These are phyloP conservation scores for Pholiota microspora DNA, from an alignment of 768 basidiomycete species.

Conservation along the genomic window DNA sequence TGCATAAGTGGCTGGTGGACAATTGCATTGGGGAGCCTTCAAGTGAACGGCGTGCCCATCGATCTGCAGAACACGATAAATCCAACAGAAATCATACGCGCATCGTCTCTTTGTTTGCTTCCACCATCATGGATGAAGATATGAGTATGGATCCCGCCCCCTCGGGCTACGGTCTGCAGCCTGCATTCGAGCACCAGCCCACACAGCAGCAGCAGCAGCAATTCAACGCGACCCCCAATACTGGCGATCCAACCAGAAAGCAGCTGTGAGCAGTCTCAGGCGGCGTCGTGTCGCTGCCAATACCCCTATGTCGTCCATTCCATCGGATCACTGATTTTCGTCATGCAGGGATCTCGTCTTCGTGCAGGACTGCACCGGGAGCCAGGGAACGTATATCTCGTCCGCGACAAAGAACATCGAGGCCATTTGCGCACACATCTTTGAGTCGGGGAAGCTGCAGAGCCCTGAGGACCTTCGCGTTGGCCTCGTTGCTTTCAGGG, in stretches of 20 bases:
- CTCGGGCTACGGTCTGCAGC: slow-evolving; percentile 27
- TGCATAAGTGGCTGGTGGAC: slow-evolving; percentile 12
- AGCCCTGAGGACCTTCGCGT: slow-evolving; percentile 85
- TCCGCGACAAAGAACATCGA: slow-evolving; percentile 96
- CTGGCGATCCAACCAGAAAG: slow-evolving; percentile 48
- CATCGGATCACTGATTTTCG: slow-evolving; percentile 10
- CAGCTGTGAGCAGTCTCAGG: slow-evolving; percentile 66
- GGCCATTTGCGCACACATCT: slow-evolving; percentile 91
- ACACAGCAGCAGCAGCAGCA: slow-evolving; percentile 23
- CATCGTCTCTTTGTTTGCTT: neutral
- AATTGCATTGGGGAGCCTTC: slow-evolving; percentile 9
- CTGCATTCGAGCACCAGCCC: slow-evolving; percentile 34
- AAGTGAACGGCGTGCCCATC: slow-evolving; percentile 22
- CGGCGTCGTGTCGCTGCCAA: neutral
- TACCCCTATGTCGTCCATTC: neutral
- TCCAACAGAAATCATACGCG: neutral
- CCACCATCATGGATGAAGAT: slow-evolving; percentile 69
- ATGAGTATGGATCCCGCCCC: slow-evolving; percentile 60
- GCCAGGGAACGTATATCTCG: slow-evolving; percentile 87
- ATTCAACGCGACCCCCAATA: slow-evolving; percentile 21
- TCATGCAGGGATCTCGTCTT: slow-evolving; percentile 82
- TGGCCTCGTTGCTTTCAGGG: slow-evolving; percentile 91
- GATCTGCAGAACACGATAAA: slow-evolving; percentile 15
- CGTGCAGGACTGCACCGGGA: slow-evolving; percentile 93
- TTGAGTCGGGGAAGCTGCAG: slow-evolving; percentile 91